Evolutionary conservation across 805 yeast species (phyloP).

Genomic region (Metschnikowia continentalis): DNA sequence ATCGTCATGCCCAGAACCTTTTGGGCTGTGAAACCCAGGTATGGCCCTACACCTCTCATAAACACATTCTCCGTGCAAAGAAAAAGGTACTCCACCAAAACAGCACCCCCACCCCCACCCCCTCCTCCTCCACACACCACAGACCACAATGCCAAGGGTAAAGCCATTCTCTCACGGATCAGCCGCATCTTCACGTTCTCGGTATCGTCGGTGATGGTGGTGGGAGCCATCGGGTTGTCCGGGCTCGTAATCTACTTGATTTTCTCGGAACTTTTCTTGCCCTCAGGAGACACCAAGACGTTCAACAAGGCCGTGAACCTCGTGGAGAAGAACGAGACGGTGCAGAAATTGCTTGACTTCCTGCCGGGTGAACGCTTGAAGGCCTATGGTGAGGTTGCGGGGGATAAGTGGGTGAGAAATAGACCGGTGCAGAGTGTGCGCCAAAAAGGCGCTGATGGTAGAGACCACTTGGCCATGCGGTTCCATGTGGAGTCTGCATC

Average conservation of each 20-base stretch:
- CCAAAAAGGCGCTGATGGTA: slow-evolving; percentile 67
- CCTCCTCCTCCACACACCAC: slow-evolving; percentile 36
- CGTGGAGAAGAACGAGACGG: slow-evolving; percentile 62
- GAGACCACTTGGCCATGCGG: slow-evolving; percentile 77
- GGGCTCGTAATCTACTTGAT: slow-evolving; percentile 68
- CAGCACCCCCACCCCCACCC: slow-evolving; percentile 22
- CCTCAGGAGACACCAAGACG: slow-evolving; percentile 87
- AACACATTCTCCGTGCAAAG: not conserved
- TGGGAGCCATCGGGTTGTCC: slow-evolving; percentile 68
- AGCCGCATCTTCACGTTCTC: slow-evolving; percentile 59
- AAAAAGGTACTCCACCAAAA: slow-evolving; percentile 17
- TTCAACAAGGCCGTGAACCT: slow-evolving; percentile 81
- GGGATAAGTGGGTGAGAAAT: slow-evolving; percentile 82
- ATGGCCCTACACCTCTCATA: not conserved
- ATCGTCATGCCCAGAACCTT: not conserved
- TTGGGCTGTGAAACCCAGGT: not conserved
- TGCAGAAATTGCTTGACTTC: slow-evolving; percentile 55
- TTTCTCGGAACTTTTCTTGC: slow-evolving; percentile 75
- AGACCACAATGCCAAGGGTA: slow-evolving; percentile 39
- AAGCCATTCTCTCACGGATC: slow-evolving; percentile 42
- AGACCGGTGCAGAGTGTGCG: slow-evolving; percentile 74
- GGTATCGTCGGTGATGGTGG: slow-evolving; percentile 55
- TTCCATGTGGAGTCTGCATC: slow-evolving; percentile 76
- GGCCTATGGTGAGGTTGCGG: slow-evolving; percentile 74
- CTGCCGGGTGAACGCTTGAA: slow-evolving; percentile 57